Percentiles rank a stretch among this genome's conserved stretches.
phyloP scores from a whole-genome alignment of 495 filamentous ascomycete genomes.

The Penicillium paradoxum region DNA sequence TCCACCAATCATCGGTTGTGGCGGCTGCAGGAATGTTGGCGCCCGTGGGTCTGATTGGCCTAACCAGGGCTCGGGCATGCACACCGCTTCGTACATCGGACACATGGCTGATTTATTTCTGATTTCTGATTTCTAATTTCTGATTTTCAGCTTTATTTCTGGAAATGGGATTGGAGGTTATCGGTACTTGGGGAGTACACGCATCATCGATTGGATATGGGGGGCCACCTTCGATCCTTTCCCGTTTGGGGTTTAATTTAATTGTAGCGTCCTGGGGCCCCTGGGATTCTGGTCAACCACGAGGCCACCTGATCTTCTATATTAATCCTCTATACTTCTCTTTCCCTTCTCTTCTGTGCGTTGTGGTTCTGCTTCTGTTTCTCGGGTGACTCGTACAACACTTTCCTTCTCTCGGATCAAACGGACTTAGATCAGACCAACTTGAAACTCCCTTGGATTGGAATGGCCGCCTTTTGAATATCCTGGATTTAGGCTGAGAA shows the following conservation, averaged over 20 bases:
- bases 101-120: conserved; percentile 1
- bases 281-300: too few relatives aligned
- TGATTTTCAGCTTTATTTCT: too few relatives aligned
- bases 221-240: not conserved
- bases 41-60: not conserved
- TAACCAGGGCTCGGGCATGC: not conserved
- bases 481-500: conserved; percentile 8
- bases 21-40: conserved; percentile 5
- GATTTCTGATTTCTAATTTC: not conserved
- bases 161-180: too few relatives aligned
- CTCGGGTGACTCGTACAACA: conserved; percentile 1
- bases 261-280: too few relatives aligned
- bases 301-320: conserved; percentile 3
- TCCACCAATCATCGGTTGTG: conserved; percentile 6
- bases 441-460: conserved; percentile 6
- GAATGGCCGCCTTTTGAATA: conserved; percentile 9
- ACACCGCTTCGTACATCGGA: conserved; percentile 6
- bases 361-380: not conserved
- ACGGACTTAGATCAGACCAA: not conserved
- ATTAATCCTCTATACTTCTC: conserved; percentile 14
- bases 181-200: too few relatives aligned
- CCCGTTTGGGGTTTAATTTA: not conserved
- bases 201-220: too few relatives aligned
- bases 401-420: conserved; percentile 6
- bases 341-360: conserved; percentile 7